These are phyloP conservation scores for Metarhizium album DNA, from an alignment of 2,329 filamentous ascomycete species.

Conservation along the genomic window DNA sequence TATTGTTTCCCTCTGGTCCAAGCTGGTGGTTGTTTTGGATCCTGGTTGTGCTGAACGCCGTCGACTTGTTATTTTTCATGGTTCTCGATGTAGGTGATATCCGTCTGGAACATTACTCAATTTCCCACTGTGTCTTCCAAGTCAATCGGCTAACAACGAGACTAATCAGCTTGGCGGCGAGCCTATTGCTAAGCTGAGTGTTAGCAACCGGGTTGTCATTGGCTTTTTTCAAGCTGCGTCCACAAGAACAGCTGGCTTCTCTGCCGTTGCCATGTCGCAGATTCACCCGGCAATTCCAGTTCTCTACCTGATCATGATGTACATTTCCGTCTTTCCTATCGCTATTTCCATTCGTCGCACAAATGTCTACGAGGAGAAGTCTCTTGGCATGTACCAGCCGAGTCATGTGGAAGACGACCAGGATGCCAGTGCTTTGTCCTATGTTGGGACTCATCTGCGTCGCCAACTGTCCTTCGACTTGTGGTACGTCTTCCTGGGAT, in stretches of 20 bases:
- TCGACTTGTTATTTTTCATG: constrained; percentile 86
- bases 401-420: constrained; percentile 35
- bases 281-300: constrained; percentile 89
- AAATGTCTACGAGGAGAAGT: constrained; percentile 93
- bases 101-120: constrained; percentile 1
- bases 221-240: constrained; percentile 85
- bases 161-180: constrained; percentile 53
- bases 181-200: constrained; percentile 55
- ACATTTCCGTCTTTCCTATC: constrained; percentile 93
- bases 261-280: constrained; percentile 63
- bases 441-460: constrained; percentile 83
- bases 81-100: constrained; percentile 63
- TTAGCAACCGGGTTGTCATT: constrained; percentile 68
- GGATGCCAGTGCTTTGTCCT: constrained; percentile 57
- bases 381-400: constrained; percentile 59
- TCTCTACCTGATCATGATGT: constrained; percentile 98
- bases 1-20: constrained; percentile 79
- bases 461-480: constrained; percentile 92
- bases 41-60: constrained; percentile 66
- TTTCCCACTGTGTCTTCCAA: not conserved
- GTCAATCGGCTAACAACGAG: constrained; percentile 6
- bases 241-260: constrained; percentile 84
- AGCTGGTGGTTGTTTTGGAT: constrained; percentile 96
- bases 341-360: constrained; percentile 89
- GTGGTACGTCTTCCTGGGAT: constrained; percentile 91